Base-by-base conservation (phyloP, 2,329 filamentous ascomycete species). In the Cytospora leucostoma region DNA sequence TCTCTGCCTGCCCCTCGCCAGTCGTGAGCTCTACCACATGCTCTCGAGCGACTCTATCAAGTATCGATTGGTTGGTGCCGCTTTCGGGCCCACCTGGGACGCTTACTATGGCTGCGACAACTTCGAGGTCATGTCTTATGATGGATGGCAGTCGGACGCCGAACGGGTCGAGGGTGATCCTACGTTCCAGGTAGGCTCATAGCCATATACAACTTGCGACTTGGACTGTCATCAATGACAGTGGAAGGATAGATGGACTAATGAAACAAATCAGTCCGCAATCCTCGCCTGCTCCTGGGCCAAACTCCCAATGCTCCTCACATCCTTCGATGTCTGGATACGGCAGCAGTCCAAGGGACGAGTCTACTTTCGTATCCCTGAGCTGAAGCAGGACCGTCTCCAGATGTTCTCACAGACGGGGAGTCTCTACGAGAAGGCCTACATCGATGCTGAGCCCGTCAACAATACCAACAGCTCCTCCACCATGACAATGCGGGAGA, bases 291-390 rank as follows among this genome's bases (percentile, higher is more conserved):
- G 76, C 38, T 74, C 75, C 0, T 84, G 81, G 80, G 71, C 75
- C 7, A 75, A 72, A n/a, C 71, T 80, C n/a, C 70, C 77, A 38
- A 71, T 82, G 34, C 76, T 84, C 11, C 74, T 82, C 3, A 74
- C 79, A 52, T 81, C 81, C 12, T 78, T 81, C 69, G 76, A 83
- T 57, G 71, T 74, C 3, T 84, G 81, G 79, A 75, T 76, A 52
- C 74, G 77, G 32, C 74, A 69, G 52, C 71, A 78, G 61, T 76
- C 74, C 8, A 72, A 68, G 6, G 68, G 70, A 44, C 71, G 74
- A 13, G 70, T 70, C 65, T 77, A 75, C 61, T 66, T 64, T 32
- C 63, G 49, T 33, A 55, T 64, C 15, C 64, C 64, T 15, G n/a
- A 34, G 27, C 35, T 59, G 3, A 55, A 44, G 19, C 40, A 61